phyloP scores from a whole-genome alignment of 805 yeast genomes.

The Candida palmyrensis region DNA sequence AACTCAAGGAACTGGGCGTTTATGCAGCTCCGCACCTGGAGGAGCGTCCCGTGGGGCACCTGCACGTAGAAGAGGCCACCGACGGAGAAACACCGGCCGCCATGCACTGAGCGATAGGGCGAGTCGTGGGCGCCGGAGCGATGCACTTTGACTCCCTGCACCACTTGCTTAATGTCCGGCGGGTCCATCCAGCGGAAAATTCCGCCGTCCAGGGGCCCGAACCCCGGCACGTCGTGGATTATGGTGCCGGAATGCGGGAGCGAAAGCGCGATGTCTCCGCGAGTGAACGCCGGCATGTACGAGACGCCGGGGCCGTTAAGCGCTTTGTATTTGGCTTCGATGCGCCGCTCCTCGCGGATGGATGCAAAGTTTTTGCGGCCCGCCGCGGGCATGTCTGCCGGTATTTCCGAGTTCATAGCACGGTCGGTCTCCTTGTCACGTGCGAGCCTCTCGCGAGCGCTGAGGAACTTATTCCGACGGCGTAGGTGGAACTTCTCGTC shows the following conservation, averaged over 20 bases:
- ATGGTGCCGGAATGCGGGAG: slow-evolving; percentile 23
- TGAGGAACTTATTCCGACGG: slow-evolving; percentile 7
- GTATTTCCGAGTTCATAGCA: slow-evolving; percentile 6
- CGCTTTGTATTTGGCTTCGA: slow-evolving; percentile 16
- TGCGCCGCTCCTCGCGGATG: slow-evolving; percentile 5
- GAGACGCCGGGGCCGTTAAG: slow-evolving; percentile 43
- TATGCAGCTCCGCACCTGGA: slow-evolving; percentile 43
- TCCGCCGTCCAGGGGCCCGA: slow-evolving; percentile 20
- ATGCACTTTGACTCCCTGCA: slow-evolving; percentile 23
- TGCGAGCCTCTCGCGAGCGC: slow-evolving; percentile 7
- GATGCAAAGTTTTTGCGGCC: slow-evolving; percentile 1
- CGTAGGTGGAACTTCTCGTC: slow-evolving; percentile 6
- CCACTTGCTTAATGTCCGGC: slow-evolving; percentile 18
- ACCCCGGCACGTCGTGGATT: slow-evolving; percentile 47
- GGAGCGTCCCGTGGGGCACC: slow-evolving; percentile 48
- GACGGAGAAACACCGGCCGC: slow-evolving; percentile 42
- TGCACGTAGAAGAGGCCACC: slow-evolving; percentile 60
- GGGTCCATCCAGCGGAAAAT: slow-evolving; percentile 21
- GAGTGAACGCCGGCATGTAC: slow-evolving; percentile 67
- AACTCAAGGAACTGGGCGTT: slow-evolving; percentile 36
- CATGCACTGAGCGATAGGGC: slow-evolving; percentile 32
- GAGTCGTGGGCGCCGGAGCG: slow-evolving; percentile 27
- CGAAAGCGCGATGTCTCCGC: slow-evolving; percentile 36
- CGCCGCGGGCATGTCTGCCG: neutral
- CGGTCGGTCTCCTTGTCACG: slow-evolving; percentile 15